These are phyloP conservation scores for Plenodomus tracheiphilus DNA, from an alignment of 2,329 filamentous ascomycete genomes.

Conservation along the genomic window DNA sequence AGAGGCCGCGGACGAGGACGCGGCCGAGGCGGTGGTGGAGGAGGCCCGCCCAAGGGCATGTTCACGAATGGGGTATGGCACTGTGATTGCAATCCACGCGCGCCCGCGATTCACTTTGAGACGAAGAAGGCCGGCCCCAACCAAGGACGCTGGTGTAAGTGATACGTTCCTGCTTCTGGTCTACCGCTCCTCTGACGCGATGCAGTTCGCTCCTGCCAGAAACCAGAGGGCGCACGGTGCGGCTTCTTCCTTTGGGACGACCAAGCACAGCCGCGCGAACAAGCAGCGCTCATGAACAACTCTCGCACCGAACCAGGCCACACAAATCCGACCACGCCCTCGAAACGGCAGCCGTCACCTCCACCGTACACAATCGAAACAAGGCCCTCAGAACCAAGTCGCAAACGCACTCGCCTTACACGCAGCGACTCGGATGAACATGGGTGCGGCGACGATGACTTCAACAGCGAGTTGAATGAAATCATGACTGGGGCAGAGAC, in stretches of 20 bases:
- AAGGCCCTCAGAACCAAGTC: constrained; percentile 10
- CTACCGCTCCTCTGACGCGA: constrained; percentile 15
- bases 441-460: constrained; percentile 34
- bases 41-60: constrained; percentile 17
- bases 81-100: constrained; percentile 57
- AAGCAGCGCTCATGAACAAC: constrained; percentile 52
- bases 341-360: constrained; percentile 20
- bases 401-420: constrained; percentile 36
- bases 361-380: constrained; percentile 19
- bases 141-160: constrained; percentile 56
- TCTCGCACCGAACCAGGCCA: constrained; percentile 50
- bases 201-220: constrained; percentile 60
- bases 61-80: constrained; percentile 34
- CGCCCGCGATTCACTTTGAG: constrained; percentile 59
- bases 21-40: constrained; percentile 6
- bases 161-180: background rate
- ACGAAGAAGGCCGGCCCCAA: constrained; percentile 62
- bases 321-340: constrained; percentile 14
- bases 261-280: constrained; percentile 55
- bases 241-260: constrained; percentile 63
- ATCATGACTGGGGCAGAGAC: constrained; percentile 39
- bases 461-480: constrained; percentile 37
- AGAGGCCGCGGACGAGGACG: constrained; percentile 7
- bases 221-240: constrained; percentile 52
- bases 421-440: constrained; percentile 37